phyloP scores from a whole-genome alignment of 805 yeast genomes.

The Nakazawaea anatomiae region DNA sequence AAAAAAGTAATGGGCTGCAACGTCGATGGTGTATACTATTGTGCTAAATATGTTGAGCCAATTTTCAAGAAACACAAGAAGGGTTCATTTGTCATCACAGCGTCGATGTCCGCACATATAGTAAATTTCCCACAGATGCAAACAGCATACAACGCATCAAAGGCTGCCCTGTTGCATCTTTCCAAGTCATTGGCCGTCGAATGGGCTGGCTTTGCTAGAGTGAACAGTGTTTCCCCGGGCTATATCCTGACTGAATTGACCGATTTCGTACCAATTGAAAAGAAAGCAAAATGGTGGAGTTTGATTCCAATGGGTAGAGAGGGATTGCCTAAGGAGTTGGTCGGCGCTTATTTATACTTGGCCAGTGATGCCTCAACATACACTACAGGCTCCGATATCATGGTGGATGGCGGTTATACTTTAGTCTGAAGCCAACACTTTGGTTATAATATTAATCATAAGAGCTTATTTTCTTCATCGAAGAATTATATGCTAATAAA shows the following conservation, averaged over 20 bases:
- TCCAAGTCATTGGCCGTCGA: constrained; percentile 78
- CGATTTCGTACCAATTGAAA: constrained; percentile 37
- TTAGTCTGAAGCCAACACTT: constrained; percentile 25
- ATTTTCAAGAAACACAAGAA: constrained; percentile 66
- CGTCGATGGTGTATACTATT: constrained; percentile 73
- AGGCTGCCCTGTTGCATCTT: constrained; percentile 77
- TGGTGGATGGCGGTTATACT: constrained; percentile 76
- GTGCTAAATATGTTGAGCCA: constrained; percentile 69
- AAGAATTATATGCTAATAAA: too few species aligned
- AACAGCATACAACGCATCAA: constrained; percentile 80
- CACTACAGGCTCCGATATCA: constrained; percentile 73
- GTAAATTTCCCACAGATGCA: constrained; percentile 85
- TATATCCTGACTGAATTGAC: constrained; percentile 71
- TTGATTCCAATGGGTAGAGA: constrained; percentile 68
- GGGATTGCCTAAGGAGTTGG: constrained; percentile 66
- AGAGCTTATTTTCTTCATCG: too few species aligned
- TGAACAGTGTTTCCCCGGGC: constrained; percentile 81
- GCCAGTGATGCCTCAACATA: constrained; percentile 78
- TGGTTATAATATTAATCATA: too few species aligned
- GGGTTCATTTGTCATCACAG: constrained; percentile 80
- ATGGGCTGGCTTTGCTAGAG: constrained; percentile 88
- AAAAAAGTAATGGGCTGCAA: constrained; percentile 67
- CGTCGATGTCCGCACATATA: constrained; percentile 86
- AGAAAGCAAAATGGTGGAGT: constrained; percentile 42
- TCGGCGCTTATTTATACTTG: constrained; percentile 73